phyloP scores from a whole-genome alignment of 116 monocot species.

The Phalaenopsis hybrid region DNA sequence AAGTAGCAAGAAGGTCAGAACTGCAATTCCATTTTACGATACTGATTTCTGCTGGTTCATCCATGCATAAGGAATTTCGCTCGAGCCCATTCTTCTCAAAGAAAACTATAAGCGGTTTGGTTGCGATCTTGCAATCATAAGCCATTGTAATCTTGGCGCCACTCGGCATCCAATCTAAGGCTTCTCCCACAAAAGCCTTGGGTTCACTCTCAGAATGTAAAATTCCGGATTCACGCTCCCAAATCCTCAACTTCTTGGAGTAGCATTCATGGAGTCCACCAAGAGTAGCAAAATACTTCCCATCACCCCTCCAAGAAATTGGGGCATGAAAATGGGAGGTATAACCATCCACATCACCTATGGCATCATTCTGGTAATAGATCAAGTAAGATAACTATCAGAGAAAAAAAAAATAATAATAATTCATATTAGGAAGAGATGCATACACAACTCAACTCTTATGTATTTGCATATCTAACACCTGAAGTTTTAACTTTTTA shows the following conservation, averaged over 20 bases:
- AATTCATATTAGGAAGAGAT: too few species aligned
- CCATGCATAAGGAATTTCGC: constrained; percentile 66
- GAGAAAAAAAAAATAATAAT: neutral
- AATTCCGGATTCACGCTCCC: constrained; percentile 81
- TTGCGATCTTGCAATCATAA: constrained; percentile 44
- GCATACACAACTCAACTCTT: too few species aligned
- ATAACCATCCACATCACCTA: constrained; percentile 15
- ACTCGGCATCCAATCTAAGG: constrained; percentile 96
- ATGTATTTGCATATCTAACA: too few species aligned
- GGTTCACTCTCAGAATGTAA: constrained; percentile 62
- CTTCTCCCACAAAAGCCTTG: constrained; percentile 42
- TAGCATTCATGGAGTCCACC: constrained; percentile 31
- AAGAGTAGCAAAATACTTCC: constrained; percentile 84
- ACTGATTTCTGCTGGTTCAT: constrained; percentile 43
- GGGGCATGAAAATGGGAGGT: constrained; percentile 27
- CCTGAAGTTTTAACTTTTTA: too few species aligned
- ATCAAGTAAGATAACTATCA: neutral
- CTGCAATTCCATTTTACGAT: constrained; percentile 77
- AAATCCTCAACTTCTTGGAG: constrained; percentile 56
- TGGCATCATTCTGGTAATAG: constrained; percentile 27
- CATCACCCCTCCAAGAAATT: constrained; percentile 94
- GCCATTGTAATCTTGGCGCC: constrained; percentile 72
- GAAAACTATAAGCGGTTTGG: constrained; percentile 63
- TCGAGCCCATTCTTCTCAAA: constrained; percentile 95
- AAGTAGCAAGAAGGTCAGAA: constrained; percentile 81